phyloP scores from a whole-genome alignment of 768 basidiomycete genomes.

The Lentinula aciculospora region DNA sequence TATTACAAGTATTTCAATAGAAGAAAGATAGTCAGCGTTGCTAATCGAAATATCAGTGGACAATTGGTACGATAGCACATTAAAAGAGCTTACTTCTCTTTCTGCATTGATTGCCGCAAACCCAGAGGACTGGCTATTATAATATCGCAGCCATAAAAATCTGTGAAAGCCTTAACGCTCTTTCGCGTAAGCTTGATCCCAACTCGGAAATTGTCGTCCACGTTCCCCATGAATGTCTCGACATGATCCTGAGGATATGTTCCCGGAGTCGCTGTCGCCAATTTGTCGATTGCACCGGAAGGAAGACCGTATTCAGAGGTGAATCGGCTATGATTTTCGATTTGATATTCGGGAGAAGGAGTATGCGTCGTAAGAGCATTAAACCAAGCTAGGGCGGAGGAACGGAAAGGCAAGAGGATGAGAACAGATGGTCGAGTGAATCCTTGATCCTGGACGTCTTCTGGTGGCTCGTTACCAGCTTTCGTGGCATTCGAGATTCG shows the following conservation, averaged over 20 bases:
- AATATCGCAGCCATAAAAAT: slow-evolving; percentile 87
- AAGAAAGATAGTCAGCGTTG: slow-evolving; percentile 86
- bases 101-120: slow-evolving; percentile 86
- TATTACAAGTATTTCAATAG: slow-evolving; percentile 85
- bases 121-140: slow-evolving; percentile 94
- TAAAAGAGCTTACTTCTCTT: slow-evolving; percentile 68
- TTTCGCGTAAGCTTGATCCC: slow-evolving; percentile 92
- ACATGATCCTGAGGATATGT: slow-evolving; percentile 86
- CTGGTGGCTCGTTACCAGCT: slow-evolving; percentile 48
- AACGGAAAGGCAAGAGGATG: slow-evolving; percentile 89
- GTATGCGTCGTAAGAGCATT: slow-evolving; percentile 74
- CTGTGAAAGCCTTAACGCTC: slow-evolving; percentile 85
- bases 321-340: slow-evolving; percentile 87
- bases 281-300: slow-evolving; percentile 72
- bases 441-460: slow-evolving; percentile 91
- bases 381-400: slow-evolving; percentile 80
- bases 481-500: slow-evolving; percentile 72
- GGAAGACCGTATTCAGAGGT: slow-evolving; percentile 79
- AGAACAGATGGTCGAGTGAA: slow-evolving; percentile 96
- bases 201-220: slow-evolving; percentile 91
- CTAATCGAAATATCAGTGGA: slow-evolving; percentile 27
- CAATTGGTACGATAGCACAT: not conserved
- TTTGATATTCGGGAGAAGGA: slow-evolving; percentile 65
- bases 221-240: slow-evolving; percentile 92
- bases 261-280: slow-evolving; percentile 65